phyloP scores from a whole-genome alignment of 805 yeast genomes.

The Debaryomyces hansenii region DNA sequence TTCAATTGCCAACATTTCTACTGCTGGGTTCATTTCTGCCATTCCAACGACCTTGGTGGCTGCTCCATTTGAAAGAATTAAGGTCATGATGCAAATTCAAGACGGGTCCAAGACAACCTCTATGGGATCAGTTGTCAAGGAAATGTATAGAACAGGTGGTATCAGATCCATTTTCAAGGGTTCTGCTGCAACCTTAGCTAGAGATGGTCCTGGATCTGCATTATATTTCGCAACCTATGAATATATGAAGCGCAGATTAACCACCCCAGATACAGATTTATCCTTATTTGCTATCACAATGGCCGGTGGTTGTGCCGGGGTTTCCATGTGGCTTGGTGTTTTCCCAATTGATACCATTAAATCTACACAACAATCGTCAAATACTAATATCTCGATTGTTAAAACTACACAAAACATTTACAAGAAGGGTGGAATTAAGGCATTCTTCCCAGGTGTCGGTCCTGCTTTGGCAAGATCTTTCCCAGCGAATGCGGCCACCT shows the following conservation, averaged over 20 bases:
- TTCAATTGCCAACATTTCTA: constrained; percentile 68
- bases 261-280: constrained; percentile 55
- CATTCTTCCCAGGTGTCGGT: constrained; percentile 96
- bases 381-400: constrained; percentile 51
- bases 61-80: constrained; percentile 96
- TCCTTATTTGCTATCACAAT: constrained; percentile 74
- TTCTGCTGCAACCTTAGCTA: constrained; percentile 84
- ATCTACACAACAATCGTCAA: constrained; percentile 72
- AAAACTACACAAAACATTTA: constrained; percentile 72
- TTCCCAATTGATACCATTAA: constrained; percentile 97
- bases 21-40: constrained; percentile 94
- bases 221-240: constrained; percentile 95
- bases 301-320: constrained; percentile 96
- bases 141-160: constrained; percentile 79
- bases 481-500: constrained; percentile 99
- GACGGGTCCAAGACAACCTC: constrained; percentile 43
- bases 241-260: constrained; percentile 61
- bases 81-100: constrained; percentile 87
- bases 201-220: constrained; percentile 98
- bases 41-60: constrained; percentile 93
- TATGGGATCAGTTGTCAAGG: constrained; percentile 61
- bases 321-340: constrained; percentile 94
- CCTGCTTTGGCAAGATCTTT: constrained; percentile 93
- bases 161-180: constrained; percentile 85
- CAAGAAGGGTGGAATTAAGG: constrained; percentile 75